These are phyloP conservation scores for Dactylorhiza incarnata DNA, from an alignment of 106 monocot genomes.

Conservation along the genomic window DNA sequence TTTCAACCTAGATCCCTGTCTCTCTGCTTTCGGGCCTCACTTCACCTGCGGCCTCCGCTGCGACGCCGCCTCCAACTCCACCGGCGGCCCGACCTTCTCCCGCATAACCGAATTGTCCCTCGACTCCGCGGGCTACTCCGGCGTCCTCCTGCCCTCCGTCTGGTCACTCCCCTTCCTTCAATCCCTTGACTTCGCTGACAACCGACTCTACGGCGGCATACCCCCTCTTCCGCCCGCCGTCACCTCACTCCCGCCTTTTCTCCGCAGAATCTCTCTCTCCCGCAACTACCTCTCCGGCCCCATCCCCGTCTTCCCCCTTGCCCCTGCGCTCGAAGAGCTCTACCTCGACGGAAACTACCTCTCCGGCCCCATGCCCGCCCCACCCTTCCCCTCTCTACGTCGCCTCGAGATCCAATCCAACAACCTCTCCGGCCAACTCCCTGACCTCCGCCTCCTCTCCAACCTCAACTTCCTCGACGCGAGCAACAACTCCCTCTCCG, in stretches of 20 bases:
- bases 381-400: constrained; percentile 11
- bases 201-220: constrained; percentile 42
- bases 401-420: constrained; percentile 49
- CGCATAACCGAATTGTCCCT: constrained; percentile 62
- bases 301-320: constrained; percentile 23
- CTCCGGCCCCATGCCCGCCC: constrained; percentile 23
- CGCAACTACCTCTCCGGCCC: constrained; percentile 54
- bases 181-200: constrained; percentile 44
- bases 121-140: constrained; percentile 55
- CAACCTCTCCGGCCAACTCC: constrained; percentile 41
- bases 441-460: constrained; percentile 20
- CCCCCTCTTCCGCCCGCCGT: constrained; percentile 5
- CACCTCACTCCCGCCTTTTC: constrained; percentile 13
- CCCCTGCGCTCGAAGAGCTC: constrained; percentile 32
- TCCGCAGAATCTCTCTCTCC: constrained; percentile 56
- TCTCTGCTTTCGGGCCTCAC: constrained; percentile 29
- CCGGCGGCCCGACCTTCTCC: constrained; percentile 21
- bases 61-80: constrained; percentile 17
- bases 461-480: constrained; percentile 34
- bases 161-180: constrained; percentile 47
- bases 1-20: constrained; percentile 71
- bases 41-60: constrained; percentile 84
- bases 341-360: constrained; percentile 42
- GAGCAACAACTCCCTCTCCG: constrained; percentile 53
- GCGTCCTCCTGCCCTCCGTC: constrained; percentile 29